Evolutionary conservation across 2,329 filamentous ascomycete species (phyloP).

Genomic region (Stachybotrys echinatus): DNA sequence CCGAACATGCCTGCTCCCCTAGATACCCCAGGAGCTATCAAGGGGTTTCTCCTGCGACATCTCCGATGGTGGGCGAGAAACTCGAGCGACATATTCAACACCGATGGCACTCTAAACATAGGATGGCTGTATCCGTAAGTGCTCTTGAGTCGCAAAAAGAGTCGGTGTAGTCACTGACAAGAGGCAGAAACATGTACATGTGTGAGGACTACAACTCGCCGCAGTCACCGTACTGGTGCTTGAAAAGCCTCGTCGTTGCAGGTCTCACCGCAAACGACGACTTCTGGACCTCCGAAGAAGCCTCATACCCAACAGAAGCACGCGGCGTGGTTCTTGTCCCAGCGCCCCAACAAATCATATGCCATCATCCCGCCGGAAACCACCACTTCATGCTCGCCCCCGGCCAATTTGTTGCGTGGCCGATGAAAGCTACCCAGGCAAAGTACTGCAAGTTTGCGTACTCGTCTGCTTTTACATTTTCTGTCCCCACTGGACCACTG

Average conservation of each 20-base stretch:
- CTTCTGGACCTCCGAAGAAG: conserved; percentile 40
- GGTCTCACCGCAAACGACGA: conserved; percentile 25
- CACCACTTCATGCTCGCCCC: conserved; percentile 39
- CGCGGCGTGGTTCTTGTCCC: conserved; percentile 4
- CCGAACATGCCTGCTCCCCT: conserved; percentile 29
- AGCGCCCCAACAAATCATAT: conserved; percentile 38
- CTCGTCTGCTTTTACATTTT: conserved; percentile 41
- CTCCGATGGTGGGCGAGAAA: conserved; percentile 42
- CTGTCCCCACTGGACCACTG: conserved; percentile 31
- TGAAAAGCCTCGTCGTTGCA: conserved; percentile 43
- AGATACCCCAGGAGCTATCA: conserved; percentile 31
- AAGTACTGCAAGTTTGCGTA: conserved; percentile 45
- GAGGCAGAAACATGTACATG: conserved; percentile 45
- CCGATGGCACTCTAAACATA: conserved; percentile 44
- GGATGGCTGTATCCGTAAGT: conserved; percentile 27
- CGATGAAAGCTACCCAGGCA: conserved; percentile 33
- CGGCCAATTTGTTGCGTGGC: conserved; percentile 31
- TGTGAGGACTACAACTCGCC: conserved; percentile 53
- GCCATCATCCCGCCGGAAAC: conserved; percentile 22
- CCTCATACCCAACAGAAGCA: conserved; percentile 12
- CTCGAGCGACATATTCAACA: conserved; percentile 37
- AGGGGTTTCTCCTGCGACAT: conserved; percentile 44
- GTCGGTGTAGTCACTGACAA: accelerated
- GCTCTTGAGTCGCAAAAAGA: accelerated
- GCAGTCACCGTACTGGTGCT: conserved; percentile 48